These are phyloP conservation scores for Leishmania martiniquensis DNA, from an alignment of 208 protist genomes.

Conservation along the genomic window DNA sequence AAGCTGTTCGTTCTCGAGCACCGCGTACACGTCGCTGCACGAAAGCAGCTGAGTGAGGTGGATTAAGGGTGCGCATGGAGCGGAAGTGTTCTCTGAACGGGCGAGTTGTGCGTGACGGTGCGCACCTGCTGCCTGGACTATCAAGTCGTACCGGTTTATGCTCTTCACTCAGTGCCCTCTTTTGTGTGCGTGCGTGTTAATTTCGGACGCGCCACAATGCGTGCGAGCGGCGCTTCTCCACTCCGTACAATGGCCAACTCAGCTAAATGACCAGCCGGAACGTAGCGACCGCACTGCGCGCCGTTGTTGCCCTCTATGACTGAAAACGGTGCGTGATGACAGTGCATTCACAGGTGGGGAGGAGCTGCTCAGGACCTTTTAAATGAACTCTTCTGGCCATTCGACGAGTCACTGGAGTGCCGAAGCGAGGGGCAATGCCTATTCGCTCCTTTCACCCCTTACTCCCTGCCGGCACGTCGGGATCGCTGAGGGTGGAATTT, in stretches of 20 bases:
- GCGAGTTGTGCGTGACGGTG: not conserved
- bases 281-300: too few relatives aligned
- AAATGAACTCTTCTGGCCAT: not conserved
- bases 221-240: not conserved
- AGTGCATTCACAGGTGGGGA: too few relatives aligned
- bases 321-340: too few relatives aligned
- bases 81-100: not conserved
- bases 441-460: not conserved
- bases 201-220: too few relatives aligned
- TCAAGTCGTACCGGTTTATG: not conserved
- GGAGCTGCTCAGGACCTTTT: too few relatives aligned
- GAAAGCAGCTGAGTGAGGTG: conserved; percentile 80
- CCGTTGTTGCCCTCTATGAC: not conserved
- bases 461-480: not conserved
- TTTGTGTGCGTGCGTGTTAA: not conserved
- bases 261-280: too few relatives aligned
- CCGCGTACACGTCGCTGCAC: conserved; percentile 65
- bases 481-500: not conserved
- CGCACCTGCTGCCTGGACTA: not conserved
- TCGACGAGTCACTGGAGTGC: not conserved
- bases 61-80: not conserved
- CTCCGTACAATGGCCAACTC: not conserved
- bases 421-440: not conserved
- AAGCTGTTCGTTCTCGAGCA: conserved; percentile 90
- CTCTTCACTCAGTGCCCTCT: not conserved